Evolutionary conservation across 495 filamentous ascomycete genomes (phyloP).

Genomic region (Diplogelasinospora grovesii): DNA sequence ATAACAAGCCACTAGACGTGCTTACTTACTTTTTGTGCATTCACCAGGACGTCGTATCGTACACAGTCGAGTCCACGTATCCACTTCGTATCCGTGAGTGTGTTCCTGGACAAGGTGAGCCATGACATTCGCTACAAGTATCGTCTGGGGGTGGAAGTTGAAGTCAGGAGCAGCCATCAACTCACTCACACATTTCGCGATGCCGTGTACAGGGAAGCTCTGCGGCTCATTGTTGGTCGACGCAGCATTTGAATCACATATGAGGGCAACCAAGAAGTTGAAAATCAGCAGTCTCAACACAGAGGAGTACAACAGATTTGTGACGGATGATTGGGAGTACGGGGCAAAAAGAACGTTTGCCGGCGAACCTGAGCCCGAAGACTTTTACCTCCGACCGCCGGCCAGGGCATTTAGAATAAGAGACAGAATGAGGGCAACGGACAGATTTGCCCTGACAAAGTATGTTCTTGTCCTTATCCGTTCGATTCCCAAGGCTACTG

Average conservation of each 20-base stretch:
- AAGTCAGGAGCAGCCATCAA: no score
- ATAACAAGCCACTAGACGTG: no score
- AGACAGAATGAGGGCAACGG: no score
- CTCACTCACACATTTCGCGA: no score
- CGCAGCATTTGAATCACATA: slow-evolving; percentile 15
- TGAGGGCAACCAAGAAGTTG: slow-evolving; percentile 11
- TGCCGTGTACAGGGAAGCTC: no score
- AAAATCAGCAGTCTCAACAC: slow-evolving; percentile 8
- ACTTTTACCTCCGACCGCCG: slow-evolving; percentile 13
- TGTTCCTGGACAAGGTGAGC: slow-evolving; percentile 19
- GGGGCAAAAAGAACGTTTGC: slow-evolving; percentile 18
- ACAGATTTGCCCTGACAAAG: no score
- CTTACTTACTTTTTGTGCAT: no score
- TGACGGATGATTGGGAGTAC: slow-evolving; percentile 23
- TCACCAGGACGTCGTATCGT: slow-evolving; percentile 19
- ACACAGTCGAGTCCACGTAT: slow-evolving; percentile 5
- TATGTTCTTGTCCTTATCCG: no score
- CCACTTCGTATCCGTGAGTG: slow-evolving; percentile 15
- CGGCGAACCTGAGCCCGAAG: background rate
- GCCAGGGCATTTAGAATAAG: slow-evolving; percentile 4
- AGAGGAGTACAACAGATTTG: slow-evolving; percentile 10
- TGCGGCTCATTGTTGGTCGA: slow-evolving; percentile 21
- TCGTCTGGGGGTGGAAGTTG: no score
- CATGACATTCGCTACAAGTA: no score
- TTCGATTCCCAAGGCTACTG: no score